Percentiles rank a stretch among this genome's conserved stretches.
phyloP scores from a whole-genome alignment of 805 yeast species.

The Limtongia smithiae region DNA sequence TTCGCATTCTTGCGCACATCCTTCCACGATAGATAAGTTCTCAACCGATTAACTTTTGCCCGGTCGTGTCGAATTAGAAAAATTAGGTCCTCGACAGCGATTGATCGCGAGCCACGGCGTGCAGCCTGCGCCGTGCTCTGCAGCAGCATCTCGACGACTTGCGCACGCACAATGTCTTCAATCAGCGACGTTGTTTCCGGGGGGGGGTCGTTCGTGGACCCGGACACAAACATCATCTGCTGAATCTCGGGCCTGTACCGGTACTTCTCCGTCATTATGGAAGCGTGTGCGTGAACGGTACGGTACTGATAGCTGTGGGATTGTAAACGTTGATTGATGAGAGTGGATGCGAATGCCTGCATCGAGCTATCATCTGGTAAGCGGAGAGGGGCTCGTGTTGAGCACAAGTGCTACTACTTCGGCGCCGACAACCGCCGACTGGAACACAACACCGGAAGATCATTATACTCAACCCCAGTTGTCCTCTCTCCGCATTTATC shows the following conservation, averaged over 20 bases:
- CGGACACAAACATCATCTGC: slow-evolving; percentile 97
- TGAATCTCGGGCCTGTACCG: slow-evolving; percentile 85
- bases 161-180: slow-evolving; percentile 93
- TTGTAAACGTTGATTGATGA: too few species aligned
- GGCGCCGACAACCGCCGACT: too few species aligned
- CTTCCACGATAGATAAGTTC: slow-evolving; percentile 94
- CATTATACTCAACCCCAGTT: too few species aligned
- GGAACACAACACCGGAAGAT: too few species aligned
- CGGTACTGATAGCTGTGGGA: too few species aligned
- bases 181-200: slow-evolving; percentile 85
- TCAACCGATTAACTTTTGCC: slow-evolving; percentile 85
- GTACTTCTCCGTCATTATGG: slow-evolving; percentile 17
- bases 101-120: slow-evolving; percentile 73
- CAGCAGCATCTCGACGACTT: slow-evolving; percentile 78
- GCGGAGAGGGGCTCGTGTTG: too few species aligned
- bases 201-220: slow-evolving; percentile 93
- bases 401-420: too few species aligned
- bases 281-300: too few species aligned
- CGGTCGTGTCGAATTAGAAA: slow-evolving; percentile 87
- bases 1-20: slow-evolving; percentile 84
- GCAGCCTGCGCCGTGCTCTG: slow-evolving; percentile 78
- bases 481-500: too few species aligned
- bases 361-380: too few species aligned
- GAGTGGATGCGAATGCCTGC: too few species aligned
- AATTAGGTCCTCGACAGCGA: slow-evolving; percentile 89